A percentile compares a stretch with the other conserved stretches of the same genome.
Evolutionary conservation across 2,329 filamentous ascomycete species (phyloP).

Genomic region (Verticillium nubilum): DNA sequence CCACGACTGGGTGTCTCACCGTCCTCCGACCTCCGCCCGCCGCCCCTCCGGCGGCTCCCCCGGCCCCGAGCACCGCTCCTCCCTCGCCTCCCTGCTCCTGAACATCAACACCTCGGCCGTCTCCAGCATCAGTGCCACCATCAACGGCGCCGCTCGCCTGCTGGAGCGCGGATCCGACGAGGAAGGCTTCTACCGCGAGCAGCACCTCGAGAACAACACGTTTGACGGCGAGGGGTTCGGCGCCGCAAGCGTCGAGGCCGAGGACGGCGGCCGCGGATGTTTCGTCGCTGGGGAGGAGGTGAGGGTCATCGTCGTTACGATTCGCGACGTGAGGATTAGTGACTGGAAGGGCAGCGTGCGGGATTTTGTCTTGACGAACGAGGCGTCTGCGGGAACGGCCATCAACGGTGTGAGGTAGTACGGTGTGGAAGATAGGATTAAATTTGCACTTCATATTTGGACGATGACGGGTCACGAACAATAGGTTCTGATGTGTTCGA

Average conservation of each 20-base stretch:
- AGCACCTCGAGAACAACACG: conserved; percentile 88
- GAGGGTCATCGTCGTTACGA: conserved; percentile 78
- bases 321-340: conserved; percentile 79
- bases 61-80: conserved; percentile 60
- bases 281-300: conserved; percentile 81
- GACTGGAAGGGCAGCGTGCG: conserved; percentile 94
- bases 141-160: conserved; percentile 80
- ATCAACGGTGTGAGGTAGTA: conserved; percentile 35
- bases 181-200: conserved; percentile 75
- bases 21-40: conserved; percentile 68
- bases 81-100: conserved; percentile 75
- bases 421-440: neutral
- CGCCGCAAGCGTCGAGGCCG: conserved; percentile 32
- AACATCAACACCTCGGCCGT: conserved; percentile 89
- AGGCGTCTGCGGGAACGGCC: conserved; percentile 14
- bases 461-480: too few species aligned
- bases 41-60: conserved; percentile 57
- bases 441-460: too few species aligned
- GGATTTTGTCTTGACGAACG: conserved; percentile 59
- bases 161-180: conserved; percentile 70
- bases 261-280: conserved; percentile 53
- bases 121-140: conserved; percentile 84
- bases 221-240: conserved; percentile 49
- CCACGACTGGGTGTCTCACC: conserved; percentile 73
- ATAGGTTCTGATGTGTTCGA: too few species aligned